These are phyloP conservation scores for Candolleomyces eurysporus DNA, from an alignment of 768 basidiomycete genomes.

Conservation along the genomic window DNA sequence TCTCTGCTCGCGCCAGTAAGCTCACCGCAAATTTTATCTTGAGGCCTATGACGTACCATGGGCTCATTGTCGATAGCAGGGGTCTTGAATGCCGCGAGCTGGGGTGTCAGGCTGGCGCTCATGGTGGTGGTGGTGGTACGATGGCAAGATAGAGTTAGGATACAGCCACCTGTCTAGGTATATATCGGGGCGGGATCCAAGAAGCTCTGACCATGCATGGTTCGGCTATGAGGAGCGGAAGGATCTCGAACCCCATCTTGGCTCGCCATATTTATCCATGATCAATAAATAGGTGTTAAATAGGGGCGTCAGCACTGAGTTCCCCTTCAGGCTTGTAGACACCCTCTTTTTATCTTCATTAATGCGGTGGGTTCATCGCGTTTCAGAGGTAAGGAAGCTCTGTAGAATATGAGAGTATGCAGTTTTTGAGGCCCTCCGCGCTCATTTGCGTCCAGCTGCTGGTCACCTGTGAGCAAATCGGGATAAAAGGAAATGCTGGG, in stretches of 20 bases:
- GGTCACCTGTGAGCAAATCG: too few species aligned
- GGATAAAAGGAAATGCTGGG: too few species aligned
- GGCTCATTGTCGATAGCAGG: slow-evolving; percentile 91
- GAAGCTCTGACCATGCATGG: too few species aligned
- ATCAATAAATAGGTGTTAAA: background rate
- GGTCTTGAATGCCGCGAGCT: slow-evolving; percentile 83
- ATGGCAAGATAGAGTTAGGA: background rate
- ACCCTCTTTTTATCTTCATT: too few species aligned
- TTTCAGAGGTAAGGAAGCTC: too few species aligned
- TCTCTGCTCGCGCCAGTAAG: slow-evolving; percentile 42
- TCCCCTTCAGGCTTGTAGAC: too few species aligned
- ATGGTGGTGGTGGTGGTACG: slow-evolving; percentile 1
- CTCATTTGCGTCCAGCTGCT: too few species aligned
- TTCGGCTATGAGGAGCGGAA: background rate
- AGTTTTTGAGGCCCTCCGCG: too few species aligned
- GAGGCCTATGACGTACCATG: slow-evolving; percentile 55
- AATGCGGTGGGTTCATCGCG: too few species aligned
- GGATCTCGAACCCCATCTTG: background rate
- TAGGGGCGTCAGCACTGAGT: background rate
- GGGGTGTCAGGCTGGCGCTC: slow-evolving; percentile 37
- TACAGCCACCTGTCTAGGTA: background rate
- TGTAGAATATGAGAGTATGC: too few species aligned
- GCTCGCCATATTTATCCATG: too few species aligned
- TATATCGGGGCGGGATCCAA: background rate
- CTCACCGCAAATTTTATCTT: background rate